These are phyloP conservation scores for Trichoderma sp. DNA, from an alignment of 2,329 filamentous ascomycete species.

Conservation along the genomic window DNA sequence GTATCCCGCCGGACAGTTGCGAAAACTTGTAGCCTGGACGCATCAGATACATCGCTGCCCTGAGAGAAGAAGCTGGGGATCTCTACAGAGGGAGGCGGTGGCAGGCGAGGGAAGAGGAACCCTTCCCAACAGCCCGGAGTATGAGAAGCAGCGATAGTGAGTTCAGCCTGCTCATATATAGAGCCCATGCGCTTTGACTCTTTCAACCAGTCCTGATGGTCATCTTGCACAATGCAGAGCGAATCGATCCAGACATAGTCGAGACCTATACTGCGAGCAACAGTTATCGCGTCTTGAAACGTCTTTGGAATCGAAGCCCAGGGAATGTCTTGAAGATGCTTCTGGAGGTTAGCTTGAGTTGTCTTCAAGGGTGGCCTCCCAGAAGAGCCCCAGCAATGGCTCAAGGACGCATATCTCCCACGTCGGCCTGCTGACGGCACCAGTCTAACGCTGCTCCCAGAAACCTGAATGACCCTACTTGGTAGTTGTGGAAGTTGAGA, in stretches of 20 bases:
- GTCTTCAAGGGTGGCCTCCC: constrained; percentile 19
- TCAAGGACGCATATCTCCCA: constrained; percentile 19
- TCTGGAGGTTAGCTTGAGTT: constrained; percentile 1
- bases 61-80: constrained; percentile 18
- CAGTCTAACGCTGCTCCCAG: neutral
- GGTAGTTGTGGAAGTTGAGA: constrained; percentile 6
- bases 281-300: constrained; percentile 21
- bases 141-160: constrained; percentile 27
- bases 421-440: neutral
- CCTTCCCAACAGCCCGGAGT: constrained; percentile 16
- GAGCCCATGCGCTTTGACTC: constrained; percentile 25
- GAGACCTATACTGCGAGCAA: constrained; percentile 10
- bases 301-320: constrained; percentile 23
- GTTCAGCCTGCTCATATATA: constrained; percentile 25
- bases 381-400: constrained; percentile 21
- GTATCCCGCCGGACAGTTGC: constrained; percentile 23
- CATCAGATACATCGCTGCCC: neutral
- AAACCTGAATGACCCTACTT: constrained; percentile 6
- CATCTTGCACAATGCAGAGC: constrained; percentile 26
- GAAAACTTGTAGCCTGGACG: neutral
- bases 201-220: constrained; percentile 22
- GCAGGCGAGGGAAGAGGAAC: constrained; percentile 14
- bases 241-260: constrained; percentile 26
- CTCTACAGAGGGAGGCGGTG: constrained; percentile 7
- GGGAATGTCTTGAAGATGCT: constrained; percentile 15